These are phyloP conservation scores for Phytophthora citrophthora DNA, from an alignment of 352 stramenopile genomes.

Conservation along the genomic window DNA sequence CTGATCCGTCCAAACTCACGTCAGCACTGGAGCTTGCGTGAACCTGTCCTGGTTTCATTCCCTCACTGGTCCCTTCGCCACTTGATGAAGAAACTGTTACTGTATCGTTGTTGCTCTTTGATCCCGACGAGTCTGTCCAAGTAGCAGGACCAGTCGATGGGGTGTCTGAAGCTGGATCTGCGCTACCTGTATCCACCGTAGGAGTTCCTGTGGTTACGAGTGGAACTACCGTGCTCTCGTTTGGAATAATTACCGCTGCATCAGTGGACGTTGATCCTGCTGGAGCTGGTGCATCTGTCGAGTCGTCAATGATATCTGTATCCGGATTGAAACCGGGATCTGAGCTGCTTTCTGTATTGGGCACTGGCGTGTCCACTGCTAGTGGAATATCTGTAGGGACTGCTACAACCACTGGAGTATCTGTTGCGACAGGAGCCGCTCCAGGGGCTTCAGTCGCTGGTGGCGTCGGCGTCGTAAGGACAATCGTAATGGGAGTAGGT, in stretches of 20 bases:
- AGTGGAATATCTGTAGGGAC: slow-evolving; percentile 8
- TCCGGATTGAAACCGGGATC: background rate
- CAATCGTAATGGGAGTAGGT: background rate
- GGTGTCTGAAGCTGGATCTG: background rate
- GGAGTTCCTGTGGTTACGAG: slow-evolving; percentile 5
- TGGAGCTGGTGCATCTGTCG: slow-evolving; percentile 10
- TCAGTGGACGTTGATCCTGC: slow-evolving; percentile 19
- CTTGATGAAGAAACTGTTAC: slow-evolving; percentile 8
- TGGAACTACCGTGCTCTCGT: slow-evolving; percentile 13
- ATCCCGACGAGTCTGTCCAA: slow-evolving; percentile 10
- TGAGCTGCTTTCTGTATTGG: slow-evolving; percentile 14
- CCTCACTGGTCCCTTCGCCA: slow-evolving; percentile 7
- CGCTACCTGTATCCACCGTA: background rate
- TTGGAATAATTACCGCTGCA: slow-evolving; percentile 14
- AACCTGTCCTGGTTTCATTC: slow-evolving; percentile 24
- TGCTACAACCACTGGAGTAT: background rate
- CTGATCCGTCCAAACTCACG: slow-evolving; percentile 13
- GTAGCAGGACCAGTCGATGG: slow-evolving; percentile 7
- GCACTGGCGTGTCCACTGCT: background rate
- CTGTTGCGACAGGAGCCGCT: slow-evolving; percentile 1
- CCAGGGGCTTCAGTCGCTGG: background rate
- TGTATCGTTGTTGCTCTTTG: slow-evolving; percentile 27
- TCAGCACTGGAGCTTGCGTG: slow-evolving; percentile 35
- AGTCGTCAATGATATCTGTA: background rate
- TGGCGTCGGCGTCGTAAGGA: slow-evolving; percentile 2